Percentiles rank a stretch among this genome's conserved stretches.
phyloP scores from a whole-genome alignment of 192 early-diverging fungal species.

The Mortierella hygrophila region DNA sequence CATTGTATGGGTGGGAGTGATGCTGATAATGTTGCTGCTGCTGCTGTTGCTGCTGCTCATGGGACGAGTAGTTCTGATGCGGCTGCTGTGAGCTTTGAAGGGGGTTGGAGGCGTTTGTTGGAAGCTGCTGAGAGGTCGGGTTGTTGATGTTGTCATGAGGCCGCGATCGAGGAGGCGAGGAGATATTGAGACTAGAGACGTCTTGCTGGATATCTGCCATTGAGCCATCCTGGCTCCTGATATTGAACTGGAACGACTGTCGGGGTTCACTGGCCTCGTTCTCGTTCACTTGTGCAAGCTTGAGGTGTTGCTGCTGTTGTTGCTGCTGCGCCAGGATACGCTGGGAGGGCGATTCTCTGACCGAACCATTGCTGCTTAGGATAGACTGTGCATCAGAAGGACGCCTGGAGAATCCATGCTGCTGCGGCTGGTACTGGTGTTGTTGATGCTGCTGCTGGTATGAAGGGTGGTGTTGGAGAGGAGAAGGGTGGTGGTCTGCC shows the following conservation, averaged over 20 bases:
- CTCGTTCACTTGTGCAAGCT: constrained; percentile 41
- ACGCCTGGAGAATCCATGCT: constrained; percentile 30
- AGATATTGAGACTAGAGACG: constrained; percentile 47
- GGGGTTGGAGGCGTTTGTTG: neutral
- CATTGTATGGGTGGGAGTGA: constrained; percentile 24
- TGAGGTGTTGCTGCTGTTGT: constrained; percentile 24
- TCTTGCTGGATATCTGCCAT: constrained; percentile 38
- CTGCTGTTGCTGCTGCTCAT: constrained; percentile 15
- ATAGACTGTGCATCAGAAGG: constrained; percentile 31
- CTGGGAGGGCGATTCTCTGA: constrained; percentile 32
- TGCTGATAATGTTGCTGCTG: neutral
- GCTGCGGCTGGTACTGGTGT: constrained; percentile 17
- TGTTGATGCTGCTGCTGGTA: constrained; percentile 11
- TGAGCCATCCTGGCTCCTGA: constrained; percentile 13
- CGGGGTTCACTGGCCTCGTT: constrained; percentile 27
- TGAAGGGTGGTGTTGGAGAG: neutral
- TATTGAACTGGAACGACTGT: constrained; percentile 34
- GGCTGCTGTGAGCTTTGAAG: constrained; percentile 2
- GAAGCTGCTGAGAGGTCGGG: constrained; percentile 1
- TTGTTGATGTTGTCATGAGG: constrained; percentile 10
- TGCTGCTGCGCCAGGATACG: constrained; percentile 16
- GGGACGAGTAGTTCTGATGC: constrained; percentile 13
- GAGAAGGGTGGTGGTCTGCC: constrained; percentile 1
- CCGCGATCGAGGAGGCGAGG: constrained; percentile 45
- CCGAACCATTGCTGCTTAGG: constrained; percentile 14